Conservation (phyloP, 2,329 filamentous ascomycete genomes). For the Aspergillus pseudoglaucus region DNA sequence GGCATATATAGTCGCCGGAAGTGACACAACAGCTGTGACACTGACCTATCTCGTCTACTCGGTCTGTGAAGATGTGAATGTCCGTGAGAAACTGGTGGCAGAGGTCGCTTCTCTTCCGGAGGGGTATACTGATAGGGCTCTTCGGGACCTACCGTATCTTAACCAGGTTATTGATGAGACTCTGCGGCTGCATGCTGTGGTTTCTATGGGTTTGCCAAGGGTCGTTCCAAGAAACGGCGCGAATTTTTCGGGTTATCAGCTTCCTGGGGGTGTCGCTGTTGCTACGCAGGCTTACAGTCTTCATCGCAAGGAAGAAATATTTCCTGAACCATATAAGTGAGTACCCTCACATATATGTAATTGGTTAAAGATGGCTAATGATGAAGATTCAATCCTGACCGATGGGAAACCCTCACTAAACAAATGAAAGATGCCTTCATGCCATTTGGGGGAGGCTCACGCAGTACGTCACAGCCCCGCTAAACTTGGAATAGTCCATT, state of each 20-base stretch:
- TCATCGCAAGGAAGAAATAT: constrained; percentile 48
- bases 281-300: constrained; percentile 50
- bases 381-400: constrained; percentile 17
- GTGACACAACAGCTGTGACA: constrained; percentile 47
- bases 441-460: constrained; percentile 62
- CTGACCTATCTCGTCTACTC: constrained; percentile 39
- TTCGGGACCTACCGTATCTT: constrained; percentile 49
- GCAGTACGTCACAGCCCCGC: constrained; percentile 30
- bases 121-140: constrained; percentile 24
- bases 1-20: constrained; percentile 46
- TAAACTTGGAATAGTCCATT: too few relatives aligned
- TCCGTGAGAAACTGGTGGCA: constrained; percentile 12
- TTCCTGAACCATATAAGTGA: constrained; percentile 46
- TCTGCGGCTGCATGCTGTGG: constrained; percentile 50
- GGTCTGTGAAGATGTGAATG: constrained; percentile 11
- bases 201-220: constrained; percentile 51
- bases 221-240: constrained; percentile 43
- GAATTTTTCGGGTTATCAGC: constrained; percentile 30
- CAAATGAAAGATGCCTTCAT: constrained; percentile 54
- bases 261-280: constrained; percentile 50
- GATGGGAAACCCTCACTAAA: constrained; percentile 19
- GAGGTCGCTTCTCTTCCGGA: constrained; percentile 15
- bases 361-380: constrained; percentile 3
- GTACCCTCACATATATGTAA: constrained; percentile 38
- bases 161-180: constrained; percentile 56